phyloP scores from a whole-genome alignment of 371 early-diverging fungal species.

The Blakeslea trispora region DNA sequence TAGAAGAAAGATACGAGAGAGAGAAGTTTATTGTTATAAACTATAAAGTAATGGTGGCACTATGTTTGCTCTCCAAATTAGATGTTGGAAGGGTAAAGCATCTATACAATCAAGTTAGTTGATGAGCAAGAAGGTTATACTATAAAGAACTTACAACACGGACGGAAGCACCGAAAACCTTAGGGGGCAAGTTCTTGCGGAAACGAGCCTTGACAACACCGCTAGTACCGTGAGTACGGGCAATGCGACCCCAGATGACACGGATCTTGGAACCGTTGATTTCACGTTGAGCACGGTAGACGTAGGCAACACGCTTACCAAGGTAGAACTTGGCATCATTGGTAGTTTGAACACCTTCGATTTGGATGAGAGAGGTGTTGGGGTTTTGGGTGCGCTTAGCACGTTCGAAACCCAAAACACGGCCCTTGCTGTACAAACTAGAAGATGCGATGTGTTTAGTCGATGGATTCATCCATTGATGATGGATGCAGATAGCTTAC shows the following conservation, averaged over 20 bases:
- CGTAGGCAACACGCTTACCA: constrained; percentile 81
- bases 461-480: constrained; percentile 1
- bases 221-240: constrained; percentile 88
- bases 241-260: constrained; percentile 95
- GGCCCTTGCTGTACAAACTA: constrained; percentile 96
- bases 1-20: constrained; percentile 1
- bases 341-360: constrained; percentile 88
- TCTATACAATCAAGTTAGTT: constrained; percentile 46
- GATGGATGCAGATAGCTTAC: constrained; percentile 7
- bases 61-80: constrained; percentile 34
- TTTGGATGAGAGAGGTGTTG: constrained; percentile 86
- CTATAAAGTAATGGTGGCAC: no score
- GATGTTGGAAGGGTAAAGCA: constrained; percentile 92
- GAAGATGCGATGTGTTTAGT: neutral
- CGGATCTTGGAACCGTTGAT: constrained; percentile 91
- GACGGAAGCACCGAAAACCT: constrained; percentile 86
- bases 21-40: no score
- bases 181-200: constrained; percentile 91
- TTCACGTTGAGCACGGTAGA: constrained; percentile 87
- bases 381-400: constrained; percentile 87
- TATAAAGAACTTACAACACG: constrained; percentile 70
- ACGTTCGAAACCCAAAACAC: constrained; percentile 91
- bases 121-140: no score
- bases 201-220: constrained; percentile 95
- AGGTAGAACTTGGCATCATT: constrained; percentile 88